A percentile compares a stretch with the other conserved stretches of the same genome.
phyloP scores from a whole-genome alignment of 2,329 filamentous ascomycete species.

The Verruconis gallopava region DNA sequence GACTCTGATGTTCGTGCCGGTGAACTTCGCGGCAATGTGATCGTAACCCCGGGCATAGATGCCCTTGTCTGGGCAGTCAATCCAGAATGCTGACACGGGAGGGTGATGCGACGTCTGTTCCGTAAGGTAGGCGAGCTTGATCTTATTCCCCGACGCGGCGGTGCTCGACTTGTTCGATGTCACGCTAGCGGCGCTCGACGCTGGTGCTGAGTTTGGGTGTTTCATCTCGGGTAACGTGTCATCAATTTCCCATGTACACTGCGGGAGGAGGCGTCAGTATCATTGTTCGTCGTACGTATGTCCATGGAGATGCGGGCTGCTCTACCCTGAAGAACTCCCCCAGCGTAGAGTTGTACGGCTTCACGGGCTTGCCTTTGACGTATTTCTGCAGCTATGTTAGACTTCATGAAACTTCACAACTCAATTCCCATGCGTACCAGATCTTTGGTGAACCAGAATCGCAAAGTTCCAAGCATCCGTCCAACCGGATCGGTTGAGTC shows the following conservation, averaged over 20 bases:
- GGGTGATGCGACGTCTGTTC: constrained; percentile 98
- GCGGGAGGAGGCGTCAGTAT: too few relatives aligned
- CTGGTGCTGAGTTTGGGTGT: constrained; percentile 28
- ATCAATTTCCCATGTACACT: constrained; percentile 93
- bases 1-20: constrained; percentile 85
- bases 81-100: constrained; percentile 89
- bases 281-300: too few relatives aligned
- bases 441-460: constrained; percentile 99
- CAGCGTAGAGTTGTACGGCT: constrained; percentile 93
- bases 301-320: constrained; percentile 5
- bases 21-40: constrained; percentile 95
- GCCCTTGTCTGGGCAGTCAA: constrained; percentile 84
- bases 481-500: constrained; percentile 84
- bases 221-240: constrained; percentile 54
- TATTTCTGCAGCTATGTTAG: constrained; percentile 56
- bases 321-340: constrained; percentile 92
- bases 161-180: constrained; percentile 22
- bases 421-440: constrained; percentile 39
- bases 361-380: constrained; percentile 95
- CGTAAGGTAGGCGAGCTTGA: constrained; percentile 85
- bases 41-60: constrained; percentile 83
- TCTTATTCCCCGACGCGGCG: constrained; percentile 25
- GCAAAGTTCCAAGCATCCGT: constrained; percentile 85
- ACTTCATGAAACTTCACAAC: neutral
- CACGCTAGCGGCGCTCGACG: constrained; percentile 24